These are phyloP conservation scores for Zygosaccharomyces siamensis DNA, from an alignment of 805 yeast species.

Conservation along the genomic window DNA sequence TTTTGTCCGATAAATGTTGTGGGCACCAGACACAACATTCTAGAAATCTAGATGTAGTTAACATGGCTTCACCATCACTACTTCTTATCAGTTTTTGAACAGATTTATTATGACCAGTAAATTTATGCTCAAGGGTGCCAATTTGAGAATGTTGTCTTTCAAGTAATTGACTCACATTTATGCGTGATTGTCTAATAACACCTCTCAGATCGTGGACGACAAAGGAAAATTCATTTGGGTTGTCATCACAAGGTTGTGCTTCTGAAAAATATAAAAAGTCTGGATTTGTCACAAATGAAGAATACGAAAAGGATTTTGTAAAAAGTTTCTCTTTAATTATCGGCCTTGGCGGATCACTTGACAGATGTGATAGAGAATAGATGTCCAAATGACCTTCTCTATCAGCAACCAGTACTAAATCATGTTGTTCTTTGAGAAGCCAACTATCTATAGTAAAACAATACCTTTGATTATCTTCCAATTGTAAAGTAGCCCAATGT, in stretches of 20 bases:
- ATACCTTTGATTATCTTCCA: conserved; percentile 28
- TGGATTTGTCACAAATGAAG: conserved; percentile 33
- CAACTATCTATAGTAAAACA: conserved; percentile 42
- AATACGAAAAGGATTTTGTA: conserved; percentile 20
- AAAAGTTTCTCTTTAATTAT: conserved; percentile 40
- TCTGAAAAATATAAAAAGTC: conserved; percentile 37
- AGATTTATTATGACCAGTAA: conserved; percentile 85
- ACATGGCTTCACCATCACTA: conserved; percentile 54
- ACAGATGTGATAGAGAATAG: conserved; percentile 47
- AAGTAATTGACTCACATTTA: conserved; percentile 24
- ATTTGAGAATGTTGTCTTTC: conserved; percentile 12
- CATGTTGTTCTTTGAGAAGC: conserved; percentile 36
- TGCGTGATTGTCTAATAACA: conserved; percentile 34
- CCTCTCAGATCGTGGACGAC: conserved; percentile 45
- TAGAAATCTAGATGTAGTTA: conserved; percentile 54
- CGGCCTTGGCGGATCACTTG: conserved; percentile 51
- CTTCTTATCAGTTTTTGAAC: conserved; percentile 64
- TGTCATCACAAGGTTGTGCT: conserved; percentile 25
- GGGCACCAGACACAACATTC: conserved; percentile 59
- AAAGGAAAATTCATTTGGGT: conserved; percentile 35
- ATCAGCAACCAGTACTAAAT: conserved; percentile 42
- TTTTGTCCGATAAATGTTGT: conserved; percentile 27
- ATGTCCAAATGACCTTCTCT: conserved; percentile 40
- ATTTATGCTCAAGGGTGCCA: conserved; percentile 45
- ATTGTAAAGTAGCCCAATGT: conserved; percentile 48